phyloP scores from a whole-genome alignment of 2,329 filamentous ascomycete genomes.

The Diaporthe vexans region DNA sequence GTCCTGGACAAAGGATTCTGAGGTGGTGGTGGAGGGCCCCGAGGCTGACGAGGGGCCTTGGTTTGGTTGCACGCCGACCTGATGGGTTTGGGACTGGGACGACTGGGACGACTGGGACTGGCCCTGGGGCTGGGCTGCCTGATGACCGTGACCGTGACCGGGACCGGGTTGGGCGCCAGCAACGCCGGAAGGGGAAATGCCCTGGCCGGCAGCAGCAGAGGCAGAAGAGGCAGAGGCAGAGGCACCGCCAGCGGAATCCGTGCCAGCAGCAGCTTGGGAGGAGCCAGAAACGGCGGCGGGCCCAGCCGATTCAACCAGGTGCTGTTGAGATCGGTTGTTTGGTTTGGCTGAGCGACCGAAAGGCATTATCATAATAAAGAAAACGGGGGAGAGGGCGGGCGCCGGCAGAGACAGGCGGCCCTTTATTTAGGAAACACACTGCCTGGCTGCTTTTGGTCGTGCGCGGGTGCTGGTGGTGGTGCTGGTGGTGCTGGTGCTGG shows the following conservation, averaged over 20 bases:
- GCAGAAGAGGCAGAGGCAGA: not conserved
- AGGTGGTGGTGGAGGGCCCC: conserved; percentile 51
- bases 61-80: conserved; percentile 41
- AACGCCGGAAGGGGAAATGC: conserved; percentile 40
- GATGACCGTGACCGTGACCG: conserved; percentile 44
- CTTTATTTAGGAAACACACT: conserved; percentile 11
- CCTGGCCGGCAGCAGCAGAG: conserved; percentile 29
- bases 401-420: conserved; percentile 34
- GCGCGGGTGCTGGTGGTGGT: not conserved
- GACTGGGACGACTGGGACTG: conserved; percentile 11
- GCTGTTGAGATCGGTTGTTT: conserved; percentile 70
- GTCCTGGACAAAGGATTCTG: conserved; percentile 46
- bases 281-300: conserved; percentile 31
- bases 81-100: conserved; percentile 49
- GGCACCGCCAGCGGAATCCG: conserved; percentile 33
- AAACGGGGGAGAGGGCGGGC: conserved; percentile 24
- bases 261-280: conserved; percentile 8
- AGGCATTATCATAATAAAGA: conserved; percentile 59
- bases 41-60: conserved; percentile 46
- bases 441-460: conserved; percentile 27
- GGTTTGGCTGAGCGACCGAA: conserved; percentile 69
- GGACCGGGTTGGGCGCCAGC: conserved; percentile 46
- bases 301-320: conserved; percentile 58
- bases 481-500: not conserved
- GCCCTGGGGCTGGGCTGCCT: conserved; percentile 48